These are phyloP conservation scores for Cercophora newfieldiana DNA, from an alignment of 495 filamentous ascomycete genomes.

Conservation along the genomic window DNA sequence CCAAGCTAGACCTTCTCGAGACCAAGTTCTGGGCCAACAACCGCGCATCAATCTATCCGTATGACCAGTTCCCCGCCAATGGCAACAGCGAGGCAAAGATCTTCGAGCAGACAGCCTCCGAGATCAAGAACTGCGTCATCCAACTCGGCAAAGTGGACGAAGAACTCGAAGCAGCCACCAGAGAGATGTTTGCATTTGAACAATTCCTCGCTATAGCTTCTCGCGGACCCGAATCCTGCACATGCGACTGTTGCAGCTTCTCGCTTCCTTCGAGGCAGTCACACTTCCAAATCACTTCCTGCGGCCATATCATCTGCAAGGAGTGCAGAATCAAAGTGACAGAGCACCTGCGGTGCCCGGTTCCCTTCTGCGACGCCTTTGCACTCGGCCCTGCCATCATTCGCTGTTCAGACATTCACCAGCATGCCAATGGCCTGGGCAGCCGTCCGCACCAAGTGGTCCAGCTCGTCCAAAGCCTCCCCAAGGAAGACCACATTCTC, in stretches of 20 bases:
- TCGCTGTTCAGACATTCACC: not conserved
- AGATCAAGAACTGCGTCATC: not conserved
- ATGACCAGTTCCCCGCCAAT: not conserved
- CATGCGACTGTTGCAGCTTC: conserved; percentile 19
- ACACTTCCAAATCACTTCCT: conserved; percentile 31
- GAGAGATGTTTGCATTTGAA: not conserved
- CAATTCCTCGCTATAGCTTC: too few relatives aligned
- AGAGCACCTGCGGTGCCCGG: conserved; percentile 22
- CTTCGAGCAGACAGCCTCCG: not conserved
- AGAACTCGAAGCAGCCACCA: not conserved
- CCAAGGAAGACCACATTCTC: conserved; percentile 27
- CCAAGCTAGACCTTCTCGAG: not conserved
- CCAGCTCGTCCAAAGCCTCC: conserved; percentile 24
- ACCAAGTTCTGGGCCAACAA: not conserved
- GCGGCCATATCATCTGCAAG: conserved; percentile 40
- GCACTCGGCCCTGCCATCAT: conserved; percentile 12
- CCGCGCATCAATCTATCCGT: not conserved
- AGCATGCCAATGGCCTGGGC: conserved; percentile 25
- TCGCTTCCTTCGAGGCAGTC: not conserved
- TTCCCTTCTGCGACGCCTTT: conserved; percentile 11
- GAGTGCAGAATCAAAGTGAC: conserved; percentile 20
- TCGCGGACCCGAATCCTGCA: too few relatives aligned
- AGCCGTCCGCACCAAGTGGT: conserved; percentile 17
- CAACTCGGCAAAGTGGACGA: not conserved
- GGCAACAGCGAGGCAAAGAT: not conserved